Base-by-base conservation (phyloP, 2,329 filamentous ascomycete species). In the Trichoderma sp. region DNA sequence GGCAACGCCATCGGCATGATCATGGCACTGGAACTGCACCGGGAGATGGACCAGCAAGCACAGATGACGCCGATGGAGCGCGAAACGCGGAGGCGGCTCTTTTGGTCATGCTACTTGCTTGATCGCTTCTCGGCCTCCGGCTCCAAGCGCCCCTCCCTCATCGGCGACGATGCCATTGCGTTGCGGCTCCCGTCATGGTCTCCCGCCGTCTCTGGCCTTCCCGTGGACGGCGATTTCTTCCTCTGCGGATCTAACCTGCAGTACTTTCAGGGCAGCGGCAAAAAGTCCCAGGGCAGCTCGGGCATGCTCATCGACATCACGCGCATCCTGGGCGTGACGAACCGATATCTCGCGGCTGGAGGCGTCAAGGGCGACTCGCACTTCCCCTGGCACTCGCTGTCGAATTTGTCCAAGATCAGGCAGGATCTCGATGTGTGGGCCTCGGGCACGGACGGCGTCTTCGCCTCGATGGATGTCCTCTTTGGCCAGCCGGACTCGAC, bases 291-390 rank as follows among this genome's bases (percentile, higher is more conserved):
- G 70, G 90, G 91, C 24, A 90, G 90, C 73, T 90, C 85, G 64
- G 89, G 90, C 7, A 89, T 96, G 85, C 83, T 96, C 34, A 92
- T 96, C 69, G 91, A 95, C 72, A 93, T 96, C 68, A 88, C 88
- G 30, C 88, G 91, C 41, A 91, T 96, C 52, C 82, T 96, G 7
- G 92, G 92, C 41, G 89, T 89, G 66, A 94, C 92, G 1, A 95
- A 93, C 72, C 85, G 88, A 66, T 96, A 96, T 75, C 82, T 96
- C 57, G 91, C 92, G 9, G 90, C 90, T 2, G 92, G 92, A 7
- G 92, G 92, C 41, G 91, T 95, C 64, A 95, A 94, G 77, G 91
- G 91, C 34, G 92, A 96, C 73, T 93, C 91, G 0, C 92, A 96
- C 75, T 96, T 96, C 69, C 92, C 92, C 10, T 96, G 92, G 92